Conservation (phyloP, 73 alveolate species). For the Tetrahymena thermophila region DNA sequence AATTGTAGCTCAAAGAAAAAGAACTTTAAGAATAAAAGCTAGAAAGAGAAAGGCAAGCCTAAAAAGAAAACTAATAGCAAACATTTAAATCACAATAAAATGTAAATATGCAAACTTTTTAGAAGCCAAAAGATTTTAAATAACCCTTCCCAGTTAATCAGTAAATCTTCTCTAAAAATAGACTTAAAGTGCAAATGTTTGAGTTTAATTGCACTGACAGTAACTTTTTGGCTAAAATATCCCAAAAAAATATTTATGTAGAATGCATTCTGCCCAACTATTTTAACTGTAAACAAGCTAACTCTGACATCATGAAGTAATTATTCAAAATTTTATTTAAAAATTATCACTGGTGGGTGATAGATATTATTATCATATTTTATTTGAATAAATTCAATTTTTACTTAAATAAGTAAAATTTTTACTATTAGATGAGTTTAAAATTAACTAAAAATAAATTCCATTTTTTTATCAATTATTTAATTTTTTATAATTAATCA, state of each 20-base stretch:
- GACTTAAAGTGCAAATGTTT: background rate
- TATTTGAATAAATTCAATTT: too few relatives aligned
- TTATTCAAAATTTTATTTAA: background rate
- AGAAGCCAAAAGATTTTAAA: background rate
- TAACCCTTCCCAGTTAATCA: background rate
- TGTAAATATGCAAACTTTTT: background rate
- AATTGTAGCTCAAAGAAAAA: background rate
- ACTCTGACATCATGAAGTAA: background rate
- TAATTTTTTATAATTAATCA: too few relatives aligned
- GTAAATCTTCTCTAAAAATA: background rate
- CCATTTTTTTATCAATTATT: too few relatives aligned
- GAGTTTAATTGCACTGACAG: background rate
- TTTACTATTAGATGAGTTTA: too few relatives aligned
- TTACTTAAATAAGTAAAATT: too few relatives aligned
- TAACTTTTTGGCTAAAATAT: background rate
- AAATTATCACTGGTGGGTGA: too few relatives aligned
- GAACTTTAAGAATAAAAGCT: background rate
- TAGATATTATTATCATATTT: too few relatives aligned
- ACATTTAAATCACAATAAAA: background rate
- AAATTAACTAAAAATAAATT: too few relatives aligned
- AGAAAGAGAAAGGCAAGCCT: background rate
- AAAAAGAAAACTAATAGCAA: background rate
- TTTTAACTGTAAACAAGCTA: background rate
- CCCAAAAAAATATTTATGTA: background rate
- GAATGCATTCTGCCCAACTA: background rate